Percentiles rank a stretch among this genome's conserved stretches.
These are phyloP conservation scores for Dissophora globulifera DNA, from an alignment of 192 early-diverging fungal species.

Conservation along the genomic window DNA sequence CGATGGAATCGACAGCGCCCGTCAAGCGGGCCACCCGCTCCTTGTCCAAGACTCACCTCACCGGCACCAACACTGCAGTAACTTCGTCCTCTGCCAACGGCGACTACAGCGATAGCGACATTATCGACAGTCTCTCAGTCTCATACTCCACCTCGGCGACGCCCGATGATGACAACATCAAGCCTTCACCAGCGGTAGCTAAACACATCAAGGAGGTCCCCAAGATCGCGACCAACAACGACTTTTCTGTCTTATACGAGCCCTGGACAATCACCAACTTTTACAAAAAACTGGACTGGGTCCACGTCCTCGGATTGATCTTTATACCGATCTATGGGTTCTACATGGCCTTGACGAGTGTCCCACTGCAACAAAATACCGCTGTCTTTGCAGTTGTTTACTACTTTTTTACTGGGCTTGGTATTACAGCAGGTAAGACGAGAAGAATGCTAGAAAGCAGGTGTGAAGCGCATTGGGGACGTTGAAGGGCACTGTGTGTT, in stretches of 20 bases:
- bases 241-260: conserved; percentile 42
- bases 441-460: neutral
- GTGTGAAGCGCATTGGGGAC: too few relatives aligned
- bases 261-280: conserved; percentile 54
- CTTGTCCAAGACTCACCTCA: neutral
- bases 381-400: conserved; percentile 70
- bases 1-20: conserved; percentile 6
- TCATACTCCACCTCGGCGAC: neutral
- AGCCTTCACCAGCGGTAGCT: conserved; percentile 1
- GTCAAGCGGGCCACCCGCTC: conserved; percentile 17
- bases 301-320: conserved; percentile 67
- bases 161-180: neutral
- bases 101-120: conserved; percentile 14
- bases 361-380: conserved; percentile 70
- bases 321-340: conserved; percentile 80
- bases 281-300: conserved; percentile 71
- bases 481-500: too few relatives aligned
- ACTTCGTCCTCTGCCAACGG: neutral
- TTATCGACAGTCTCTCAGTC: conserved; percentile 3
- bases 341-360: conserved; percentile 75
- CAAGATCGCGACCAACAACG: conserved; percentile 30
- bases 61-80: neutral
- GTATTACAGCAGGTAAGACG: conserved; percentile 79
- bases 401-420: conserved; percentile 81
- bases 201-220: conserved; percentile 42